These are phyloP conservation scores for Crinitomyces ghanaensis DNA, from an alignment of 805 yeast species.

Conservation along the genomic window DNA sequence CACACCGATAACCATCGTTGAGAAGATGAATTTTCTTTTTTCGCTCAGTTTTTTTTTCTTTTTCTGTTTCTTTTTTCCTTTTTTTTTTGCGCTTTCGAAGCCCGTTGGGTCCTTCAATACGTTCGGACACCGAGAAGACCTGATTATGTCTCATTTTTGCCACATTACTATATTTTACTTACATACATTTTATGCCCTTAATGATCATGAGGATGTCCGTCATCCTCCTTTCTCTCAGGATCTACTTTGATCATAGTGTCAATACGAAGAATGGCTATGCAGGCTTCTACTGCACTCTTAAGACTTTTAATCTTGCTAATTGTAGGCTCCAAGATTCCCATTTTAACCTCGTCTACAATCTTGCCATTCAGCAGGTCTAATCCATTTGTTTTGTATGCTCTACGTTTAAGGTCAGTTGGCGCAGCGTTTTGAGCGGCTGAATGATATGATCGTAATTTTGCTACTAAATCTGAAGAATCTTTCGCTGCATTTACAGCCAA, in stretches of 20 bases:
- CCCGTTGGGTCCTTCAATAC: background rate
- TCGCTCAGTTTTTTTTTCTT: too few relatives aligned
- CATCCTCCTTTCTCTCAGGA: constrained; percentile 62
- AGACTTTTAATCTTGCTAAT: constrained; percentile 84
- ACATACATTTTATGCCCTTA: too few relatives aligned
- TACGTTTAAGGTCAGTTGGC: constrained; percentile 73
- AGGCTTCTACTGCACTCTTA: constrained; percentile 95
- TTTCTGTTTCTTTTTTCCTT: too few relatives aligned
- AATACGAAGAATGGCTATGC: constrained; percentile 92
- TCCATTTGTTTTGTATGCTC: constrained; percentile 82
- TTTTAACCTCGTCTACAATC: constrained; percentile 69
- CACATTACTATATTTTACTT: constrained; percentile 22
- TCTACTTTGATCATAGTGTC: constrained; percentile 97
- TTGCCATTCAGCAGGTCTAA: constrained; percentile 85
- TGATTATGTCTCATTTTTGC: too few relatives aligned
- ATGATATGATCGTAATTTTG: constrained; percentile 92
- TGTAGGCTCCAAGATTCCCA: constrained; percentile 94
- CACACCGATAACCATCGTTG: too few relatives aligned
- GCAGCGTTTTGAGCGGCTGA: constrained; percentile 86
- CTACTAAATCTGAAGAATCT: constrained; percentile 88
- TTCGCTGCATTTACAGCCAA: constrained; percentile 96
- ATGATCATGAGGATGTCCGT: constrained; percentile 91
- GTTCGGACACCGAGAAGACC: constrained; percentile 1
- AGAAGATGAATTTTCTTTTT: too few relatives aligned
- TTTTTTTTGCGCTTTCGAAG: too few relatives aligned